Conservation (phyloP, 805 yeast genomes). For the Saitoella complicata region DNA sequence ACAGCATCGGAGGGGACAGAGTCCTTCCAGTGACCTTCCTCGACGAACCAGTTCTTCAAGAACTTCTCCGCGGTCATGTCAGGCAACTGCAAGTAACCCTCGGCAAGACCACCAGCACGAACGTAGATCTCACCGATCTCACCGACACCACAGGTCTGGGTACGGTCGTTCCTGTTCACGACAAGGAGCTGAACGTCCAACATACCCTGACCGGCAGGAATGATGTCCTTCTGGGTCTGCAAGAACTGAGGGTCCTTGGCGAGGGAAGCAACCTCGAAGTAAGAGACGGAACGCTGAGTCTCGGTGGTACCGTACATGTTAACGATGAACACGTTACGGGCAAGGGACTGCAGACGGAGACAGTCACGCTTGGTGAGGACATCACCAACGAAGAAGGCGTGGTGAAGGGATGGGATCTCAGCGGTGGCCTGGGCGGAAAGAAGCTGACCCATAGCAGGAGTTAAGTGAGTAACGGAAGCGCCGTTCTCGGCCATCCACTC, state of each 20-base stretch:
- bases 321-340: constrained; percentile 75
- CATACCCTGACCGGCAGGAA: constrained; percentile 99
- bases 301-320: constrained; percentile 99
- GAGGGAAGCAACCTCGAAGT: constrained; percentile 70
- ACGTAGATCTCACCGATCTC: constrained; percentile 98
- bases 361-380: constrained; percentile 95
- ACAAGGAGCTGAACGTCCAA: constrained; percentile 82
- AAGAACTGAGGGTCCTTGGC: constrained; percentile 53
- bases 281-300: constrained; percentile 96
- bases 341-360: constrained; percentile 76
- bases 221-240: constrained; percentile 75
- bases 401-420: constrained; percentile 70
- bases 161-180: constrained; percentile 75
- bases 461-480: constrained; percentile 91
- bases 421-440: constrained; percentile 89
- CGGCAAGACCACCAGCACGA: constrained; percentile 95
- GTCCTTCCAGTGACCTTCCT: constrained; percentile 23
- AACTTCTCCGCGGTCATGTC: constrained; percentile 79
- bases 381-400: constrained; percentile 97
- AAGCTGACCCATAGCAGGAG: constrained; percentile 99
- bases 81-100: constrained; percentile 85
- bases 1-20: constrained; percentile 47
- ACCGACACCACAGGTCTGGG: constrained; percentile 93
- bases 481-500: constrained; percentile 89
- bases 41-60: constrained; percentile 79